These are phyloP conservation scores for Stemphylium beticola DNA, from an alignment of 2,329 filamentous ascomycete species.

Conservation along the genomic window DNA sequence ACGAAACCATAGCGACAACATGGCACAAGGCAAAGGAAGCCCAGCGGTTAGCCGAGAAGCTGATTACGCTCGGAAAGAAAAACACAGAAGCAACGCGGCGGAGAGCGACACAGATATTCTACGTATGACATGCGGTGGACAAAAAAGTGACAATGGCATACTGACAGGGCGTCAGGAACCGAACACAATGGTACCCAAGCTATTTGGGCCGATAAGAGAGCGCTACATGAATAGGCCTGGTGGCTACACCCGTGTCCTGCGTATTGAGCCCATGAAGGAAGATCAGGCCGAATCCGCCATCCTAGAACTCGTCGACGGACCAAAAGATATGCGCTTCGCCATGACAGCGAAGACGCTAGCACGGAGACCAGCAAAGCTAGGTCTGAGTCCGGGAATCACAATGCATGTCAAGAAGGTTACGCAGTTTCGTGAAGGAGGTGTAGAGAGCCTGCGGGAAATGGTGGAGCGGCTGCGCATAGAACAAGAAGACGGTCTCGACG, in stretches of 20 bases:
- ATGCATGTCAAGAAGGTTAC: conserved; percentile 86
- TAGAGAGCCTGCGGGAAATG: conserved; percentile 69
- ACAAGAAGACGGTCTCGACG: conserved; percentile 32
- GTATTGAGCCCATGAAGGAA: conserved; percentile 84
- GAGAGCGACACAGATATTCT: conserved; percentile 81
- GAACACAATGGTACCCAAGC: conserved; percentile 75
- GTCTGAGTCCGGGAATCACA: conserved; percentile 72
- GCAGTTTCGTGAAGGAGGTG: conserved; percentile 70
- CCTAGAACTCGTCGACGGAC: conserved; percentile 92
- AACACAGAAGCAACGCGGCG: conserved; percentile 82
- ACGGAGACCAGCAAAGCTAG: conserved; percentile 60
- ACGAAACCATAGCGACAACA: conserved; percentile 93
- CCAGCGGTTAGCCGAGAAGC: conserved; percentile 88
- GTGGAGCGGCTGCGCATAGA: conserved; percentile 51
- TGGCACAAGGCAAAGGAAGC: conserved; percentile 98
- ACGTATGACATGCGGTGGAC: conserved; percentile 65
- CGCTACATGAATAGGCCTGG: conserved; percentile 82
- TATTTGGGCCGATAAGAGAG: conserved; percentile 81
- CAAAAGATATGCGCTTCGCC: conserved; percentile 91
- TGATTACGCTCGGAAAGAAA: conserved; percentile 92
- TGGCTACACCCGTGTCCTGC: conserved; percentile 93
- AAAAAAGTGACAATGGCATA: conserved; percentile 12
- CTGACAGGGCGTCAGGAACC: conserved; percentile 62
- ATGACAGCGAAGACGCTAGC: conserved; percentile 88
- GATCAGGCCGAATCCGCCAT: conserved; percentile 92